A percentile compares a stretch with the other conserved stretches of the same genome.
phyloP scores from a whole-genome alignment of 208 protist genomes.

The Blastocrithidia nonstop region DNA sequence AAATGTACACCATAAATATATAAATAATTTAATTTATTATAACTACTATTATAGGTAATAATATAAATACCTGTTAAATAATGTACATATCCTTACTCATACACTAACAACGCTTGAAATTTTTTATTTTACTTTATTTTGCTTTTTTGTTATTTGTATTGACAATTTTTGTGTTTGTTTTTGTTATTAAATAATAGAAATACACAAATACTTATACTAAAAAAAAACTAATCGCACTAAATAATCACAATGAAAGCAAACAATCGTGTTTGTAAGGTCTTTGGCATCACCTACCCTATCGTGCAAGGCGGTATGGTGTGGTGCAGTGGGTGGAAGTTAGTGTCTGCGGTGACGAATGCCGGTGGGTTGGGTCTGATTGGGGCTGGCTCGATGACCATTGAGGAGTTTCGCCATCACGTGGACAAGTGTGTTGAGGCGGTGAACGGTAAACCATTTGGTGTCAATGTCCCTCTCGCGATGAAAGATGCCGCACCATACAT shows the following conservation, averaged over 20 bases:
- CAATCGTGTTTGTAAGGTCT: conserved; percentile 28
- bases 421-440: conserved; percentile 24
- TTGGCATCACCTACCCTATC: conserved; percentile 68
- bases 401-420: conserved; percentile 44
- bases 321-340: conserved; percentile 61
- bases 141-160: conserved; percentile 1
- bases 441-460: conserved; percentile 58
- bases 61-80: no score
- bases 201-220: background rate
- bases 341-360: conserved; percentile 70
- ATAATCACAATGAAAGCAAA: no score
- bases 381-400: conserved; percentile 52
- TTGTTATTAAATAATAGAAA: conserved; percentile 4
- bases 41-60: no score
- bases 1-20: no score
- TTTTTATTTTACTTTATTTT: background rate
- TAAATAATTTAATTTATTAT: no score
- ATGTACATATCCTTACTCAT: no score
- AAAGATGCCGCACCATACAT: conserved; percentile 22
- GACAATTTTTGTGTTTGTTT: conserved; percentile 5
- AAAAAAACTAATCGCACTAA: conserved; percentile 7
- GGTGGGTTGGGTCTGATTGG: conserved; percentile 77
- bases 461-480: conserved; percentile 48
- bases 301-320: conserved; percentile 72
- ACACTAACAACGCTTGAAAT: no score